Base-by-base conservation (phyloP, 495 filamentous ascomycete species). In the Xylaria sp. region DNA sequence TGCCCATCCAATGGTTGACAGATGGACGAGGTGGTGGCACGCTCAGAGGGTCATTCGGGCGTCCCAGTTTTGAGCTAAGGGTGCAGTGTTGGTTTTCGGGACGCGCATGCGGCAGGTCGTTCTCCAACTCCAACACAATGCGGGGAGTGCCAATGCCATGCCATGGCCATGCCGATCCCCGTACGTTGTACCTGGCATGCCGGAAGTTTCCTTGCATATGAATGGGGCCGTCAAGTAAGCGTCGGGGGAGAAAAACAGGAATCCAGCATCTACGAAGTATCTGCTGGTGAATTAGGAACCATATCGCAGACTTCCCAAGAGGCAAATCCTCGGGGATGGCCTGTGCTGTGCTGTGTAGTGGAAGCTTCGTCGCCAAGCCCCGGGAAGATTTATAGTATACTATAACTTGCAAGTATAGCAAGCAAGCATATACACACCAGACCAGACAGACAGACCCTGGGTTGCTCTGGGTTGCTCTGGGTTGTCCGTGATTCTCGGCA, bases 1-100 rank as follows among this genome's bases (percentile, higher is more conserved):
- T 8, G 1, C 31, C 24, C 57, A 35, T 41, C 67, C 44, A 46
- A 61, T 61, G 52, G 29, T 21, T 1, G 57, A 52, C 17, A 41
- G 19, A 19, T 26, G 40, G 46, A 29, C 15, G 68, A 43, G 31
- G 31, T 33, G 46, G 68, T 70, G 59, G 52, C 57, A 69, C 52
- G 57, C 31, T 24, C 44, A 40, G 24, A 46, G 41, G 57, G 55
- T 68, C 66, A 68, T 52, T 69, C 67, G 67, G 67, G 55, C 44
- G 40, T 24, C 52, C 24, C n/a, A 55, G 24, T 21, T 33, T 21
- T 29, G 55, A 31, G 41, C 53, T 11, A 37, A 48, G 55, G 43
- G 55, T 26, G 67, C 17, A 15, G 48, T 29, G 31, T 57, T 44
- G 31, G 35, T 66, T 5, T 48, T 50, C 11, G 41, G 26, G 1